Evolutionary conservation across 2,329 filamentous ascomycete genomes (phyloP), one percentile per base, ranked within the genome.

Genomic region (Aureobasidium sp.): DNA sequence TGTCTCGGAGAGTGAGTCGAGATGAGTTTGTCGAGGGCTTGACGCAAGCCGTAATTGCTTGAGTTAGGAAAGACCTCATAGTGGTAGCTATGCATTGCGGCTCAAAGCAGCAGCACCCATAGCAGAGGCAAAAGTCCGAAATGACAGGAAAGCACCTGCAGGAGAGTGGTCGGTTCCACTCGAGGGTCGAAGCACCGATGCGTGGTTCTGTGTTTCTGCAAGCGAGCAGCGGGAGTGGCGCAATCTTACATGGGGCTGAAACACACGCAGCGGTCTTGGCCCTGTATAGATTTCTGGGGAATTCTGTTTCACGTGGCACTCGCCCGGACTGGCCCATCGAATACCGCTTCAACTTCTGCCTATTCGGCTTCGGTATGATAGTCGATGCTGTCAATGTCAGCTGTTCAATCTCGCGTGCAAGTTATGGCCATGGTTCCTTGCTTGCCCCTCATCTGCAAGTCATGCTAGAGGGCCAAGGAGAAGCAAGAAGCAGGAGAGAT

Each of bases 211-310:
- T 57, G 53, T 45, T 35, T 57, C 53, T 14, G 39, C 39, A 57
- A 57, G 53, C 53, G 53, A 57, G 53, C 24, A 57, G 14, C 53
- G 53, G 40, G 53, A 40, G 53, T 57, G 53, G 53, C 53, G 53
- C 29, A 57, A 45, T n/a, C 22, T 57, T 57, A 35, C 45, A 57
- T 45, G 53, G 53, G 39, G 50, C 50, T 57, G 53, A 57, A 57
- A 57, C 52, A 56, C 4, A 42, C 52, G 31, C 52, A 56, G 12
- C 52, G 44, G 9, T 9, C 52, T 56, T 35, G 52, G 27, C 52
- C 22, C 39, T 53, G 35, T 42, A 54, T 42, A 29, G 37, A 31
- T 22, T 42, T 48, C 45, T 48, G 31, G 49, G 49, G 33, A 17
- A 33, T 42, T 19, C 9, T 29, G 35, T 42, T 37, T 52, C 29